These are phyloP conservation scores for Hanseniaspora occidentalis DNA, from an alignment of 805 yeast genomes.

Conservation along the genomic window DNA sequence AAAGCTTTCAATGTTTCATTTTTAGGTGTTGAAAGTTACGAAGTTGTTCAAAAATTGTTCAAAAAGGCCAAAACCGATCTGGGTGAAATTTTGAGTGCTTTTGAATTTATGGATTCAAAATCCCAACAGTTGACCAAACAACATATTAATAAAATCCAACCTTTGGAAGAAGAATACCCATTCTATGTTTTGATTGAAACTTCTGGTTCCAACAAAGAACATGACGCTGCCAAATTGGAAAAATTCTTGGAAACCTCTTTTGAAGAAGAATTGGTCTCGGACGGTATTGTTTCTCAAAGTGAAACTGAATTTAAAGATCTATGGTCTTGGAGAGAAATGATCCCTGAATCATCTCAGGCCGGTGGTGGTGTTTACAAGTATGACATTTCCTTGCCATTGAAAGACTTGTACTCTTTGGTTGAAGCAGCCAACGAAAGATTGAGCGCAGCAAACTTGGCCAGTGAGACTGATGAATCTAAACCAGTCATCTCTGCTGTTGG, in stretches of 20 bases:
- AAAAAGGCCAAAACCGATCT: conserved; percentile 66
- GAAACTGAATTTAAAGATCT: conserved; percentile 71
- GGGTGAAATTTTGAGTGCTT: conserved; percentile 79
- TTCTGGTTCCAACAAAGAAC: conserved; percentile 88
- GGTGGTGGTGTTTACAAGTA: conserved; percentile 95
- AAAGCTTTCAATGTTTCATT: conserved; percentile 78
- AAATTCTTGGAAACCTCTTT: conserved; percentile 69
- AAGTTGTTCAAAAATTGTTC: conserved; percentile 74
- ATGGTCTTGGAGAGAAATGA: conserved; percentile 94
- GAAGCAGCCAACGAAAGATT: conserved; percentile 61
- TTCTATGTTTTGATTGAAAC: conserved; percentile 90
- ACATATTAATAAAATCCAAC: conserved; percentile 50
- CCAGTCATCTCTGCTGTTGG: conserved; percentile 90
- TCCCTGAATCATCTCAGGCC: conserved; percentile 77
- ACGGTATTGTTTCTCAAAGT: conserved; percentile 94
- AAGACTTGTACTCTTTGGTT: conserved; percentile 69
- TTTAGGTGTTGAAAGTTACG: conserved; percentile 69
- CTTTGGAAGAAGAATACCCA: conserved; percentile 73
- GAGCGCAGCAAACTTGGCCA: conserved; percentile 42
- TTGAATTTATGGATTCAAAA: conserved; percentile 81
- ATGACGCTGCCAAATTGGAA: conserved; percentile 85
- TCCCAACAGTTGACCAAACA: conserved; percentile 53
- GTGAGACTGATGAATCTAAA: conserved; percentile 38
- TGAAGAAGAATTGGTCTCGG: conserved; percentile 76
- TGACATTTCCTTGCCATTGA: conserved; percentile 85